Conservation (phyloP, 2,329 filamentous ascomycete species). For the Penicillium sp. region DNA sequence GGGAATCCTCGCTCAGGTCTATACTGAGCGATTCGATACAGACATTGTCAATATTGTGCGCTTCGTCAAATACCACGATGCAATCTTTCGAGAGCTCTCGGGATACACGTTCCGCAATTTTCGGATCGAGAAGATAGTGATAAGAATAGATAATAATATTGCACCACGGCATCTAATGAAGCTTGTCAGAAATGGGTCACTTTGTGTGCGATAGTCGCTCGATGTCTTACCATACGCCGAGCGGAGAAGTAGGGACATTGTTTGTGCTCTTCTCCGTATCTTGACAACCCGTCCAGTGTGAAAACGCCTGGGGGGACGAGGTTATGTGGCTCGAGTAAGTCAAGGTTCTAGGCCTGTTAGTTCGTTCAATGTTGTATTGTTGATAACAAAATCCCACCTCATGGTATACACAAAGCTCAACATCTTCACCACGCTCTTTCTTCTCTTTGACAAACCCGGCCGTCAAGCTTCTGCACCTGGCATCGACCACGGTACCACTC, state of each 20-base stretch:
- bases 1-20: constrained; percentile 90
- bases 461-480: constrained; percentile 90
- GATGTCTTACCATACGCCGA: constrained; percentile 71
- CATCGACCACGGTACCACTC: constrained; percentile 89
- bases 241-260: constrained; percentile 98
- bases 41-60: constrained; percentile 99
- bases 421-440: constrained; percentile 90
- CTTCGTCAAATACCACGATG: constrained; percentile 97
- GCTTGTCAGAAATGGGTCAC: constrained; percentile 17
- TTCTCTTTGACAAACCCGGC: constrained; percentile 98
- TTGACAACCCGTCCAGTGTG: constrained; percentile 84
- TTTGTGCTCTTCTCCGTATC: constrained; percentile 91
- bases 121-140: constrained; percentile 94
- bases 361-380: neutral
- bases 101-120: constrained; percentile 93
- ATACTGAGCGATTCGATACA: constrained; percentile 98
- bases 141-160: constrained; percentile 99
- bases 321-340: constrained; percentile 91
- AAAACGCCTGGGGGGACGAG: constrained; percentile 92
- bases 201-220: neutral
- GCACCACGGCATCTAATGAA: constrained; percentile 84
- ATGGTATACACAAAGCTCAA: constrained; percentile 92
- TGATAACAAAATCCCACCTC: constrained; percentile 56
- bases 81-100: constrained; percentile 96
- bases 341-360: constrained; percentile 66